Base-by-base conservation (phyloP, 345 rosid genomes). In the Eucalyptus melliodora region DNA sequence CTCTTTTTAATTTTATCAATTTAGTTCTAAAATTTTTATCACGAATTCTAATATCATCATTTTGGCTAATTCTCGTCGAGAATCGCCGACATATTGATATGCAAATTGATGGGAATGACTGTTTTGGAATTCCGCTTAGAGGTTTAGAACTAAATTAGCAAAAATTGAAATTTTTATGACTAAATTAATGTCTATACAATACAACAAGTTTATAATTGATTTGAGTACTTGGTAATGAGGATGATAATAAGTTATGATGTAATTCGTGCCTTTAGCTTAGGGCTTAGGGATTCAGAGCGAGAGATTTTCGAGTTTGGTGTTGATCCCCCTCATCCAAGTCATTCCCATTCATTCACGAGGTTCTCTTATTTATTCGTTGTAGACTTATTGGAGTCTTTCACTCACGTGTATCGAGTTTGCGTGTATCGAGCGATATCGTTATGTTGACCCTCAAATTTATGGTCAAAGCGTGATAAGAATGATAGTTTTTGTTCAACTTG, bases 51-150 rank as follows among this genome's bases (percentile, higher is more conserved):
- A 34, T 17, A 0, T 19, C 0, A 10, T 31, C 11, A 16, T 69
- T 69, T 9, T 21, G 6, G 16, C 1, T 4, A 16, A 69, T 67
- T 31, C 0, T 31, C 0, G 6, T 0, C 0, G 0, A 1, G 5
- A 34, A 31, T 31, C 2, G 4, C 4, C 16, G 7, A 34, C 2
- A 3, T 69, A 4, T 11, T 0, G 1, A 21, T 21, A 2, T 53
- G 2, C 24, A 53, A 21, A 53, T 53, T 19, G 26, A 53, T 8
- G 26, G 1, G 26, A 21, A 53, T 53, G 5, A 19, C 1, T 8
- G 0, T 19, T 53, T 56, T 56, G 4, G 2, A 34, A 72, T 37
- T 37, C 1, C 2, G 2, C 3, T 23, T 11, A 37, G 23, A 72
- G 11, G 2, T 72, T 72, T 10, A 72, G 1, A 4, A 72, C 1